Evolutionary conservation across 331 rosid species (phyloP).

Genomic region (Acacia concinna): DNA sequence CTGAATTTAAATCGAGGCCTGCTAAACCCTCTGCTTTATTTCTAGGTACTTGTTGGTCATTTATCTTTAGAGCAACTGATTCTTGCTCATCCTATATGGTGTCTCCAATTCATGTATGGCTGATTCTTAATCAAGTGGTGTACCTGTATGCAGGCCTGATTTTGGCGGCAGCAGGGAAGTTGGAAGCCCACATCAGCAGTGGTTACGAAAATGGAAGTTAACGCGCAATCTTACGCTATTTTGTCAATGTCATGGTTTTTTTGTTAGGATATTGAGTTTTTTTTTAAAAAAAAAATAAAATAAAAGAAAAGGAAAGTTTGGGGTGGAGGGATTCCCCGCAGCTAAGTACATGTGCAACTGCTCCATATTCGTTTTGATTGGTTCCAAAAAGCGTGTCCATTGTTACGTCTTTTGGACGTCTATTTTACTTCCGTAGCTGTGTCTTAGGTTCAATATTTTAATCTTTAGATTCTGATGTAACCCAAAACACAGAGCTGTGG

Average conservation of each 20-base stretch:
- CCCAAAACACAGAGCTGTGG: slow-evolving; percentile 21
- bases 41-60: slow-evolving; percentile 54
- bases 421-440: neutral
- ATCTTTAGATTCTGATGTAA: neutral
- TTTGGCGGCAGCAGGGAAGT: slow-evolving; percentile 80
- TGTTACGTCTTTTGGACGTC: slow-evolving; percentile 20
- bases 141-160: slow-evolving; percentile 73
- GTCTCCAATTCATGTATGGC: neutral
- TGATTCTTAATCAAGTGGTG: slow-evolving; percentile 17
- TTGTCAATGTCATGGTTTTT: slow-evolving; percentile 19
- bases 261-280: slow-evolving; percentile 33
- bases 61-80: neutral
- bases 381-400: slow-evolving; percentile 20
- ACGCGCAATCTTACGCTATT: slow-evolving; percentile 16
- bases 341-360: slow-evolving; percentile 14
- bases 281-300: neutral
- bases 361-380: slow-evolving; percentile 26
- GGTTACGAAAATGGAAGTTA: slow-evolving; percentile 57
- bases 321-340: slow-evolving; percentile 23
- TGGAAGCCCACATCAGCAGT: slow-evolving; percentile 59
- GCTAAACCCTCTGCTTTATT: slow-evolving; percentile 85
- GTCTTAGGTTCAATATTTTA: slow-evolving; percentile 7
- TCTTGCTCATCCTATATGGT: neutral
- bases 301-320: neutral
- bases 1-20: slow-evolving; percentile 97